Conservation (phyloP, 345 rosid species). For the Eutrema japonicum region DNA sequence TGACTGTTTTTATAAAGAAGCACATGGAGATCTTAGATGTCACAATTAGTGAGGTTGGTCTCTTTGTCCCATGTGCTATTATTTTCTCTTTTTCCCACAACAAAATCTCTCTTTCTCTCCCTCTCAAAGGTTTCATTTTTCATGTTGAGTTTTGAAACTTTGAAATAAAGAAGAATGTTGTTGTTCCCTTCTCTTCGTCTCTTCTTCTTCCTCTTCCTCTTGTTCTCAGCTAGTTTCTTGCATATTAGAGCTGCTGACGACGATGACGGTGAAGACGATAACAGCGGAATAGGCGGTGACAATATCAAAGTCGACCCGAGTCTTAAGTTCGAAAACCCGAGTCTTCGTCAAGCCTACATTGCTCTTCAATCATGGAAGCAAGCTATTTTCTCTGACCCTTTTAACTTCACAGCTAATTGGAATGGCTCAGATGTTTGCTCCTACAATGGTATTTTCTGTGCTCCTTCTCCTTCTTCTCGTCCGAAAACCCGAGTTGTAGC, state of each 20-base stretch:
- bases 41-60: slow-evolving; percentile 40
- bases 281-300: neutral
- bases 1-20: slow-evolving; percentile 37
- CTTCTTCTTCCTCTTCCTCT: slow-evolving; percentile 34
- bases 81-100: neutral
- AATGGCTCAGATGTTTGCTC: slow-evolving; percentile 64
- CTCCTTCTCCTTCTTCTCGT: slow-evolving; percentile 50
- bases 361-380: slow-evolving; percentile 72
- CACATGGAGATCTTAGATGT: slow-evolving; percentile 45
- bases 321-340: slow-evolving; percentile 60
- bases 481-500: slow-evolving; percentile 56
- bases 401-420: slow-evolving; percentile 72
- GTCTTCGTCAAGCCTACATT: slow-evolving; percentile 67
- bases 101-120: slow-evolving; percentile 31
- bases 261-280: slow-evolving; percentile 6
- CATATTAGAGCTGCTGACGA: slow-evolving; percentile 18
- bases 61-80: slow-evolving; percentile 41
- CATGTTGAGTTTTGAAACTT: neutral
- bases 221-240: slow-evolving; percentile 35
- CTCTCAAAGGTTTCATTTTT: slow-evolving; percentile 6
- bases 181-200: slow-evolving; percentile 24
- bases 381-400: slow-evolving; percentile 73
- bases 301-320: slow-evolving; percentile 45
- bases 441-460: slow-evolving; percentile 65
- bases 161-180: slow-evolving; percentile 25